These are phyloP conservation scores for Globisporangium emineosum DNA, from an alignment of 352 stramenopile species.

Conservation along the genomic window DNA sequence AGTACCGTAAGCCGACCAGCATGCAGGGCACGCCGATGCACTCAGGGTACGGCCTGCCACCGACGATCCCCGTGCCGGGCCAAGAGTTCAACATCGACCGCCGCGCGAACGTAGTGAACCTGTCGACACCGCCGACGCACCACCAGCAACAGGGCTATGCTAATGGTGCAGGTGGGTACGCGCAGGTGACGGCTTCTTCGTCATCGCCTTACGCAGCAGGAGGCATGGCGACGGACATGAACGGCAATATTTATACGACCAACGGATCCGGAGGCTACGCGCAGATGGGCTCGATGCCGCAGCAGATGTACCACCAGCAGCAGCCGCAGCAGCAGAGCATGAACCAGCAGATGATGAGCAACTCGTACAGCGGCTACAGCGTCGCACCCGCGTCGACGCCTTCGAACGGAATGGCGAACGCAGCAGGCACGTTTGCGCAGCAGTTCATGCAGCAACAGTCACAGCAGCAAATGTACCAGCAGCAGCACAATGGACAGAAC, in stretches of 20 bases:
- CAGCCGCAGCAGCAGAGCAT: slow-evolving; percentile 25
- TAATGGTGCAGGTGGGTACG: neutral
- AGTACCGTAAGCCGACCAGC: slow-evolving; percentile 39
- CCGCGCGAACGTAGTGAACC: slow-evolving; percentile 37
- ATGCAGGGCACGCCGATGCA: slow-evolving; percentile 22
- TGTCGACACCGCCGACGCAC: slow-evolving; percentile 21
- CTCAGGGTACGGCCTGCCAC: slow-evolving; percentile 34
- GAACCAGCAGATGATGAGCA: slow-evolving; percentile 22
- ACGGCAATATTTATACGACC: slow-evolving; percentile 43
- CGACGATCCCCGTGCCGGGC: slow-evolving; percentile 17
- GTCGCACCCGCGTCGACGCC: slow-evolving; percentile 11
- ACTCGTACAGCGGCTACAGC: slow-evolving; percentile 17
- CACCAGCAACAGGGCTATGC: slow-evolving; percentile 7
- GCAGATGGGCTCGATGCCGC: slow-evolving; percentile 24
- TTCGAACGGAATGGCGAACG: slow-evolving; percentile 17
- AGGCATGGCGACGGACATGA: slow-evolving; percentile 29
- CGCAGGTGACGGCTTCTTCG: neutral
- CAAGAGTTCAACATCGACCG: slow-evolving; percentile 45
- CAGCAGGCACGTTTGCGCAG: slow-evolving; percentile 38
- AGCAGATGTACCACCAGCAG: slow-evolving; percentile 30
- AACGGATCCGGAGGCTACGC: slow-evolving; percentile 26
- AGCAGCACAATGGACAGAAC: slow-evolving; percentile 16
- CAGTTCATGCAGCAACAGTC: slow-evolving; percentile 25
- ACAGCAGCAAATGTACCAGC: slow-evolving; percentile 15
- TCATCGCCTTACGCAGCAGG: slow-evolving; percentile 13